Evolutionary conservation across 1,139 yeast species (phyloP), one percentile per base, ranked within the genome.

Genomic region (Nakaseomyces sp.): DNA sequence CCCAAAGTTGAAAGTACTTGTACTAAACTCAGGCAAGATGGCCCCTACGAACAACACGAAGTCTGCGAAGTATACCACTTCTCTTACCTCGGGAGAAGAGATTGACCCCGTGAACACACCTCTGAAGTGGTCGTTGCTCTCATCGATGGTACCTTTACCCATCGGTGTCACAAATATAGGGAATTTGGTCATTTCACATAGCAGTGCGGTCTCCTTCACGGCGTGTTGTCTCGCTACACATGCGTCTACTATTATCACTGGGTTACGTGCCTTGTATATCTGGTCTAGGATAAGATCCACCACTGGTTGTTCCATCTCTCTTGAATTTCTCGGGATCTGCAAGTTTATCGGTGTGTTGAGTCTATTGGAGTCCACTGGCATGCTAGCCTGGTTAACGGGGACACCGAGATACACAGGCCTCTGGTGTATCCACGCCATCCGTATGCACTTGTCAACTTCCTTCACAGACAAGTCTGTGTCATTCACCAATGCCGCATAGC

Each of bases 101-200:
- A 86, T 70, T 1, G 86, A 74, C 39, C 95, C 95, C 44, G 83
- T 81, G 55, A 83, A 86, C 31, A 82, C 88, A 57, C 95, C 95
- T 43, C 87, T 89, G 61, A 78, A 86, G 56, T 86, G 71, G 33
- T 79, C 73, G 51, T 79, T 69, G 45, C 70, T 70, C 66, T 86
- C 95, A 65, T 83, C 79, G 51, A 85, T 74, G 7, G 77, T 73
- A 43, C 88, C 83, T 66, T 86, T 86, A 60, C 95, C 95, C 95
- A 86, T 85, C 43, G 95, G 95, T 15, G 95, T 86, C 32, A 84
- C 82, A 65, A 77, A 86, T 10, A 81, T 82, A 1, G 95, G 94
- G 73, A 80, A 84, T 55, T 80, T 77, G n/a, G 95, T 83, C 39
- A 69, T 59, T 48, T 75, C 73, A 42, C 82, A 80, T 52, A 86